These are phyloP conservation scores for Biancaea sappan DNA, from an alignment of 306 rosid genomes.

Conservation along the genomic window DNA sequence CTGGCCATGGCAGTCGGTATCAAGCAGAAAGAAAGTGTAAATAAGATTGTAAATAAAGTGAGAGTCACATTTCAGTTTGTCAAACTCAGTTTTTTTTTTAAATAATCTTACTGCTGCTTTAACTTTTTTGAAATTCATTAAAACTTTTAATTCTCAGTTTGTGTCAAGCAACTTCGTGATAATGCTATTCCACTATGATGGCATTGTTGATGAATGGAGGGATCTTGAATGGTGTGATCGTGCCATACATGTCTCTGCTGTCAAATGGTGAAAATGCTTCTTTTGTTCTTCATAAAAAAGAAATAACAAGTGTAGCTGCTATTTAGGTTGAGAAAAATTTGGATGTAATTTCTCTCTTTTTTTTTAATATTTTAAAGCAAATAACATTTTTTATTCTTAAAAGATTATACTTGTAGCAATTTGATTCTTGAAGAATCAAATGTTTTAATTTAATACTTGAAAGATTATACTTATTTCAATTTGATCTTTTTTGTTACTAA, in stretches of 20 bases:
- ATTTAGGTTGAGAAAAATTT: no score
- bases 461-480: no score
- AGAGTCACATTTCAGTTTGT: neutral
- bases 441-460: no score
- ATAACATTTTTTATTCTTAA: no score
- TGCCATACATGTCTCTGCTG: slow-evolving; percentile 38
- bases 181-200: slow-evolving; percentile 41
- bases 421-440: no score
- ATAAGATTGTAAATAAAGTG: slow-evolving; percentile 31
- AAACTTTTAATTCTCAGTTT: slow-evolving; percentile 8
- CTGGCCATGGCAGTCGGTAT: slow-evolving; percentile 40
- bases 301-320: neutral
- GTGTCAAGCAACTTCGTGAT: slow-evolving; percentile 12
- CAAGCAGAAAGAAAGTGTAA: slow-evolving; percentile 36
- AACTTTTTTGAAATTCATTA: neutral
- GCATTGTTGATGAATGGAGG: slow-evolving; percentile 32
- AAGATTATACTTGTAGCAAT: no score
- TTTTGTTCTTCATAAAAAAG: neutral
- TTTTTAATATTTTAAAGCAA: no score
- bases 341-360: no score
- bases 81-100: neutral
- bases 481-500: no score
- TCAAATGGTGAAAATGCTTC: slow-evolving; percentile 20
- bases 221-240: slow-evolving; percentile 23
- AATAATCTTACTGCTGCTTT: neutral